Conservation (phyloP, 768 basidiomycete genomes). For the Mrakia hoshinonis region DNA sequence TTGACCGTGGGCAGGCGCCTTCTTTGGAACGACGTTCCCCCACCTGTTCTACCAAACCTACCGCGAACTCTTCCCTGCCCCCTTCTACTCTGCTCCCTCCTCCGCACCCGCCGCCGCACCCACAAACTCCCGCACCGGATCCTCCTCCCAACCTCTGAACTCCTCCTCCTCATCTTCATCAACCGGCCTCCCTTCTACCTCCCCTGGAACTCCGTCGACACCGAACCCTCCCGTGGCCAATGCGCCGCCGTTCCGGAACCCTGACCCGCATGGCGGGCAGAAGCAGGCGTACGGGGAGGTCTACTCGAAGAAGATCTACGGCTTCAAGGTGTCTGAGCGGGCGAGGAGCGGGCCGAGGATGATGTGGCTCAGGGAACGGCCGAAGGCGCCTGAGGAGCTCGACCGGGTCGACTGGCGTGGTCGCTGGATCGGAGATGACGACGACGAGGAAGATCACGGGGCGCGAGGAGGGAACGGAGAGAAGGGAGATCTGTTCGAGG, state of each 20-base stretch:
- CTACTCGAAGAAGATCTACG: conserved; percentile 88
- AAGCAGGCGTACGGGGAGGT: conserved; percentile 77
- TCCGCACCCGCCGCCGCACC: conserved; percentile 33
- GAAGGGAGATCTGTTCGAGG: conserved; percentile 29
- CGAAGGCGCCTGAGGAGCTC: conserved; percentile 67
- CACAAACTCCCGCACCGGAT: neutral
- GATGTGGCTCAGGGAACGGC: conserved; percentile 88
- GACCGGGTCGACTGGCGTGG: conserved; percentile 86
- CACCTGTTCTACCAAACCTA: conserved; percentile 98
- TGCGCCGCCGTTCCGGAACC: conserved; percentile 62
- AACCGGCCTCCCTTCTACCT: conserved; percentile 25
- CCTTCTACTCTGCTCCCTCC: conserved; percentile 60
- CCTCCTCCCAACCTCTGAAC: conserved; percentile 8
- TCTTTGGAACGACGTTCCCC: conserved; percentile 98
- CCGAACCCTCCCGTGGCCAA: conserved; percentile 23
- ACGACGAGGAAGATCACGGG: conserved; percentile 45
- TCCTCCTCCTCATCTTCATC: conserved; percentile 27
- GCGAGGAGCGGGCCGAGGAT: conserved; percentile 92
- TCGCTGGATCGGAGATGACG: conserved; percentile 51
- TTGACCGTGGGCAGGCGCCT: conserved; percentile 60
- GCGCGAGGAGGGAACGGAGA: conserved; percentile 19
- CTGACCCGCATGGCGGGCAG: conserved; percentile 60
- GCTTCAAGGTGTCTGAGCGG: conserved; percentile 92
- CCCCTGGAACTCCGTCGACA: conserved; percentile 26
- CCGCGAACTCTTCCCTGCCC: conserved; percentile 85